phyloP scores from a whole-genome alignment of 2,329 filamentous ascomycete species.

The Beauveria bassiana region DNA sequence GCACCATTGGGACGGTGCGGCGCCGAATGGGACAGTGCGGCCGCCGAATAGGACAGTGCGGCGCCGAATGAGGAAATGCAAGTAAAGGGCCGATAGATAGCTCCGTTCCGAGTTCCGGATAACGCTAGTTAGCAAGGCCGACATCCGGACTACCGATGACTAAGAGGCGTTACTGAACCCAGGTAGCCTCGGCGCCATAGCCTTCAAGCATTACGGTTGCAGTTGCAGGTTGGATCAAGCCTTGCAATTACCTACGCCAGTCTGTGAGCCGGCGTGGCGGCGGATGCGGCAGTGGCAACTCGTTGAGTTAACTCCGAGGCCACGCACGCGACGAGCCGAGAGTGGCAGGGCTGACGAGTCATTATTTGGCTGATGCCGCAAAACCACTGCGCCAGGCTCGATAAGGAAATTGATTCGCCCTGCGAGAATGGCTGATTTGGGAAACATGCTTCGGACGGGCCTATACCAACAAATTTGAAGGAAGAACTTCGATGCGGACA shows the following conservation, averaged over 20 bases:
- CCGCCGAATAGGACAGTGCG: too few species aligned
- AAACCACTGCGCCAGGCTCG: neutral
- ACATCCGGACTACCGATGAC: neutral
- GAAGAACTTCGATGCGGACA: neutral
- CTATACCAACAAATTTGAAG: neutral
- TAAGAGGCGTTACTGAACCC: neutral
- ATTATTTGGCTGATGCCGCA: neutral
- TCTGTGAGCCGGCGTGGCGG: too few species aligned
- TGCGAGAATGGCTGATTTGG: neutral
- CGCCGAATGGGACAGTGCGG: too few species aligned
- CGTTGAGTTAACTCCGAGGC: neutral
- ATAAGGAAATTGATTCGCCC: neutral
- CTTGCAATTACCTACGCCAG: neutral
- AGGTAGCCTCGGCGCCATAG: neutral
- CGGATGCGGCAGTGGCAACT: too few species aligned
- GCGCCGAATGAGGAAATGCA: neutral
- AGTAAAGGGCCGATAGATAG: neutral
- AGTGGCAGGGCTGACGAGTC: neutral
- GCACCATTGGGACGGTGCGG: neutral
- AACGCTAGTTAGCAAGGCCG: neutral
- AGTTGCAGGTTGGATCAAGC: neutral
- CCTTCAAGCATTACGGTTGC: neutral
- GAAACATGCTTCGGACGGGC: neutral
- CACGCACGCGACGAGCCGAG: too few species aligned
- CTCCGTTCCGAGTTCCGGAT: neutral